A percentile compares a stretch with the other conserved stretches of the same genome.
These are phyloP conservation scores for Lignosus rhinocerotis DNA, from an alignment of 1,284 basidiomycete genomes.

Conservation along the genomic window DNA sequence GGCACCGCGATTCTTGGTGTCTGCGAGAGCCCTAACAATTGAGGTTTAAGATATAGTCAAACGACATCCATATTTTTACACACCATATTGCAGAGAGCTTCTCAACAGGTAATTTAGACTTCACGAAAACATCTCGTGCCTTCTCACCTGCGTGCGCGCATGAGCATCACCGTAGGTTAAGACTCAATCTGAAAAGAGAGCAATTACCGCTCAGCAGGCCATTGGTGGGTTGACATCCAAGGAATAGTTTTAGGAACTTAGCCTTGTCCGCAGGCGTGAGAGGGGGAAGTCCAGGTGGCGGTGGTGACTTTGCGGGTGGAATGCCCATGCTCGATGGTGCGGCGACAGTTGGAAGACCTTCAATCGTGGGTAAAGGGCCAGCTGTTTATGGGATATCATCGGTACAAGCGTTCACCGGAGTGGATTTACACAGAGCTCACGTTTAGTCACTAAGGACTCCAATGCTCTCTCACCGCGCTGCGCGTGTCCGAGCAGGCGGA, in stretches of 20 bases:
- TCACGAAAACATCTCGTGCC: slow-evolving; percentile 91
- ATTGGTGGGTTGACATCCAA: slow-evolving; percentile 68
- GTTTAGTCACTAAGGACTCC: slow-evolving; percentile 60
- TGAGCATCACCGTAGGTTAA: slow-evolving; percentile 1
- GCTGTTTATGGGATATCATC: slow-evolving; percentile 44
- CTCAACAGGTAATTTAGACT: slow-evolving; percentile 88
- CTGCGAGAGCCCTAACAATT: slow-evolving; percentile 80
- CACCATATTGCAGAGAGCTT: slow-evolving; percentile 95
- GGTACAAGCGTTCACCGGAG: slow-evolving; percentile 16
- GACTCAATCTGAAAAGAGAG: not conserved
- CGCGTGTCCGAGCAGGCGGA: slow-evolving; percentile 90
- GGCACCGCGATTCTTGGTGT: slow-evolving; percentile 89
- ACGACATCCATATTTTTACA: slow-evolving; percentile 25
- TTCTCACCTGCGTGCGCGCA: slow-evolving; percentile 65
- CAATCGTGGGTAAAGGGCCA: slow-evolving; percentile 81
- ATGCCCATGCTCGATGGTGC: slow-evolving; percentile 53
- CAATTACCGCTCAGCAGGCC: slow-evolving; percentile 72
- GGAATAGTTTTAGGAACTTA: slow-evolving; percentile 83
- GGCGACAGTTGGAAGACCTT: slow-evolving; percentile 59
- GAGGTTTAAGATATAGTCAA: not conserved
- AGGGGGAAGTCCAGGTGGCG: slow-evolving; percentile 55
- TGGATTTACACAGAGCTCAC: slow-evolving; percentile 45
- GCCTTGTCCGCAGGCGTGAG: slow-evolving; percentile 78
- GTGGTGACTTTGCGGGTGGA: slow-evolving; percentile 61
- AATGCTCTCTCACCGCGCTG: slow-evolving; percentile 82